These are phyloP conservation scores for Cyclospora cayetanensis DNA, from an alignment of 169 alveolate genomes.

Conservation along the genomic window DNA sequence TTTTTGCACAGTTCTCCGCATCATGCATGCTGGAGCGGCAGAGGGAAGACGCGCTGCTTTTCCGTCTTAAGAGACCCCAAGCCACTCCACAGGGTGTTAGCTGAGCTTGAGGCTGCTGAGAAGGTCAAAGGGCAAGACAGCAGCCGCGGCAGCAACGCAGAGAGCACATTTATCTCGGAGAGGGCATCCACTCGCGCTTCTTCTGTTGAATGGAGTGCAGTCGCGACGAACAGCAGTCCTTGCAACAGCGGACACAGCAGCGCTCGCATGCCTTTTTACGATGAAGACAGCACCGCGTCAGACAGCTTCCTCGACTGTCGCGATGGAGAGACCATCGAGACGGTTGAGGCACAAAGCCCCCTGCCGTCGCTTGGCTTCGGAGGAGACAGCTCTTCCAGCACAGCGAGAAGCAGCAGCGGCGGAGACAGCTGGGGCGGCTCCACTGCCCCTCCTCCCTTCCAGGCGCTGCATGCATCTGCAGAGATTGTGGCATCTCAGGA, in stretches of 20 bases:
- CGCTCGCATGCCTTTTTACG: too few relatives aligned
- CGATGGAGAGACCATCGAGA: neutral
- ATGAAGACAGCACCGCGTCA: too few relatives aligned
- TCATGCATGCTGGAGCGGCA: conserved; percentile 1
- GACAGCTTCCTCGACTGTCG: too few relatives aligned
- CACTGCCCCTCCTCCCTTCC: conserved; percentile 19
- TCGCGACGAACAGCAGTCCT: too few relatives aligned
- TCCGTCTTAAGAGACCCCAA: conserved; percentile 8
- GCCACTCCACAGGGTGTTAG: neutral
- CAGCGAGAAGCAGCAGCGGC: neutral
- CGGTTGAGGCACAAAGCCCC: neutral
- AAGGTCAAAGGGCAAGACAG: neutral
- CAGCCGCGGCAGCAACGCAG: neutral
- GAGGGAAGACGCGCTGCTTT: neutral
- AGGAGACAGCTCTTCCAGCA: neutral
- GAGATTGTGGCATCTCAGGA: conserved; percentile 20
- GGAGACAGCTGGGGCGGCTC: neutral
- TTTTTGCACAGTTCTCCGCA: too few relatives aligned
- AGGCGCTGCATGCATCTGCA: conserved; percentile 2
- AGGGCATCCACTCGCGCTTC: too few relatives aligned
- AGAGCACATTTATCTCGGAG: too few relatives aligned
- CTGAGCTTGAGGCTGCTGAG: conserved; percentile 19
- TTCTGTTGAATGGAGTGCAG: too few relatives aligned
- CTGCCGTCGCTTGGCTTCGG: neutral
- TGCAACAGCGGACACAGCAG: too few relatives aligned